These are phyloP conservation scores for Cutaneotrichosporon dermatis DNA, from an alignment of 1,284 basidiomycete species.

Conservation along the genomic window DNA sequence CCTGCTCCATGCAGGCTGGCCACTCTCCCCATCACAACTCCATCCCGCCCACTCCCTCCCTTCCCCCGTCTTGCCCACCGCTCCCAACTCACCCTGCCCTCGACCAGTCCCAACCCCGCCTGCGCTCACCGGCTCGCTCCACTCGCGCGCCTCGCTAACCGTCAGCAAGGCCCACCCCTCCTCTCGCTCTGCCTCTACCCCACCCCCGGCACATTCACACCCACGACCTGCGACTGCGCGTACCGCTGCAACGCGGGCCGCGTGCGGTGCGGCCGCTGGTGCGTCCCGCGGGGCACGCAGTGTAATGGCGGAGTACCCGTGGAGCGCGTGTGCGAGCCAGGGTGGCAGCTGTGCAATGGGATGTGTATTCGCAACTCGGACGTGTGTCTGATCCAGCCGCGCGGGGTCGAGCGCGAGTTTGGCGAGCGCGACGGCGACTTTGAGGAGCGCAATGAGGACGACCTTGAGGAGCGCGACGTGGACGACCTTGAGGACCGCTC, in stretches of 20 bases:
- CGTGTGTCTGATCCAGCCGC: background rate
- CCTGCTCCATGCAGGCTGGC: too few relatives aligned
- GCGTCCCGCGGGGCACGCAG: background rate
- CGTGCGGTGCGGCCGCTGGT: background rate
- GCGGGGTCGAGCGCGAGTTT: background rate
- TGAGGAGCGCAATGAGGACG: background rate
- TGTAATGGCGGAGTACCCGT: slow-evolving; percentile 1
- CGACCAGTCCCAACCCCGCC: too few relatives aligned
- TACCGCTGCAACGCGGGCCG: background rate
- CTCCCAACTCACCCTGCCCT: too few relatives aligned
- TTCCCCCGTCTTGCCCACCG: too few relatives aligned
- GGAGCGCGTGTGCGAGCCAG: background rate
- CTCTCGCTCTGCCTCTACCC: slow-evolving; percentile 1
- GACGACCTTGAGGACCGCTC: too few relatives aligned
- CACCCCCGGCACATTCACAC: background rate
- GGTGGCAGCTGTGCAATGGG: background rate
- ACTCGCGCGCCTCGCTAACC: background rate
- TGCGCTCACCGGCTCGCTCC: too few relatives aligned
- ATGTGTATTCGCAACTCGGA: background rate
- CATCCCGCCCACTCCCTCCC: too few relatives aligned
- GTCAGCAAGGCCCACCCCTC: background rate
- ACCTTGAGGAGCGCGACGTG: background rate
- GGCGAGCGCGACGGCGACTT: too few relatives aligned
- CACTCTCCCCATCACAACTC: too few relatives aligned
- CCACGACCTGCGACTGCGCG: background rate